phyloP scores from a whole-genome alignment of 495 filamentous ascomycete genomes.

The Darksidea phi region DNA sequence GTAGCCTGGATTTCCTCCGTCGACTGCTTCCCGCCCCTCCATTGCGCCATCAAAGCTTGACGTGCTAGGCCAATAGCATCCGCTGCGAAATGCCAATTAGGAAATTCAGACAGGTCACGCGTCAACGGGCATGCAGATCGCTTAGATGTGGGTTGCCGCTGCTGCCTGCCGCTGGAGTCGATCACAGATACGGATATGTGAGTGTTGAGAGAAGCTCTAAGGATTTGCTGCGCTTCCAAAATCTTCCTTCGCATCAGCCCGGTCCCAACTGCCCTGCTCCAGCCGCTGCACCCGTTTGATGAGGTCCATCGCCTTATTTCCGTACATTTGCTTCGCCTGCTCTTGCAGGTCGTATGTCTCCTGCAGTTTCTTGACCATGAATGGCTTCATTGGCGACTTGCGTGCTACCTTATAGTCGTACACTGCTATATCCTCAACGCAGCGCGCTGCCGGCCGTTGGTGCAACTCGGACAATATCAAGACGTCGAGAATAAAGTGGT shows the following conservation, averaged over 20 bases:
- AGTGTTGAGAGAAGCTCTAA: conserved; percentile 2
- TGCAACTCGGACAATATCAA: conserved; percentile 76
- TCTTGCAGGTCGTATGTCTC: conserved; percentile 67
- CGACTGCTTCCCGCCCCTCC: conserved; percentile 20
- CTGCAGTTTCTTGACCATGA: conserved; percentile 65
- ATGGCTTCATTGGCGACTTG: conserved; percentile 61
- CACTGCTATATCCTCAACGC: conserved; percentile 77
- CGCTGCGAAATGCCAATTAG: conserved; percentile 3
- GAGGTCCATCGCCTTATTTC: conserved; percentile 54
- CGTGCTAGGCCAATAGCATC: conserved; percentile 17
- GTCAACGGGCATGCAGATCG: conserved; percentile 35
- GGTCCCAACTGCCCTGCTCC: conserved; percentile 75
- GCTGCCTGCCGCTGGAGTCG: conserved; percentile 7
- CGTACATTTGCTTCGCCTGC: conserved; percentile 50
- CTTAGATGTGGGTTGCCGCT: background rate
- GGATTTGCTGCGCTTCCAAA: conserved; percentile 52
- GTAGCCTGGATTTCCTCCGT: conserved; percentile 11
- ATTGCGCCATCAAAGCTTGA: conserved; percentile 4
- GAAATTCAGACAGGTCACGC: conserved; percentile 30
- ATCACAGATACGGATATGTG: background rate
- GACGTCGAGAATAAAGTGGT: conserved; percentile 61
- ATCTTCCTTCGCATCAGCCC: conserved; percentile 68
- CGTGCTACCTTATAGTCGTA: conserved; percentile 72
- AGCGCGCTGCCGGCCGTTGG: conserved; percentile 72
- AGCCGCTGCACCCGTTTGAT: conserved; percentile 56